Evolutionary conservation across 2,329 filamentous ascomycete genomes (phyloP).

Genomic region (Pseudocercospora crystallina): DNA sequence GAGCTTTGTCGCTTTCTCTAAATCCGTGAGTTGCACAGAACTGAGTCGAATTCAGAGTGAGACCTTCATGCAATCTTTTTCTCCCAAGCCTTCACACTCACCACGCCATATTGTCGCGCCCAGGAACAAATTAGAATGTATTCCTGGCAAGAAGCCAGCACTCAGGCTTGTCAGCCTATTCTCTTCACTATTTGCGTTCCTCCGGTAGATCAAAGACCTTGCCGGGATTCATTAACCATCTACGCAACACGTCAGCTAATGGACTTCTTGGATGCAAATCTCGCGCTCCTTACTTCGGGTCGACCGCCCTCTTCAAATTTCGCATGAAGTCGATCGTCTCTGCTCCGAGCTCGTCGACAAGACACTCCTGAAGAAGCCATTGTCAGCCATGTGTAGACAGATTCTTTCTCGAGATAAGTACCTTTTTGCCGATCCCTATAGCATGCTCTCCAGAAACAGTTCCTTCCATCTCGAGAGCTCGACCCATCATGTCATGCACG

Average conservation of each 20-base stretch:
- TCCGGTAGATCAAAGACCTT: slow-evolving; percentile 21
- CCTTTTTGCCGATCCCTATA: slow-evolving; percentile 26
- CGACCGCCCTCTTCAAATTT: slow-evolving; percentile 19
- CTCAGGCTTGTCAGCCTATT: no score
- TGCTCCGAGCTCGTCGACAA: slow-evolving; percentile 20
- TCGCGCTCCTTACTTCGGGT: slow-evolving; percentile 17
- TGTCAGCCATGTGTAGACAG: background rate
- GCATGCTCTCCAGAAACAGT: slow-evolving; percentile 47
- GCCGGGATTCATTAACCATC: slow-evolving; percentile 24
- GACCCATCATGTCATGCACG: slow-evolving; percentile 85
- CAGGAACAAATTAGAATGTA: no score
- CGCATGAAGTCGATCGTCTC: slow-evolving; percentile 24
- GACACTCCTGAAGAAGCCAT: slow-evolving; percentile 5
- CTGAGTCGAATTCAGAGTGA: no score
- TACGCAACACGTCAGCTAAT: background rate
- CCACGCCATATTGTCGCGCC: no score
- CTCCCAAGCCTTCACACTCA: no score
- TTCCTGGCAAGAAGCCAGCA: no score
- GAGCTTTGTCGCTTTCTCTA: no score
- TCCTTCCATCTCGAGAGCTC: slow-evolving; percentile 91
- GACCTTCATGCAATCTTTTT: no score
- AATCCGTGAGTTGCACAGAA: no score
- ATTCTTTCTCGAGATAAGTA: background rate
- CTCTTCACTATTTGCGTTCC: background rate
- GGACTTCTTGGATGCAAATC: background rate